Percentiles rank a stretch among this genome's conserved stretches.
These are phyloP conservation scores for Chytriomyces sp. DNA, from an alignment of 192 early-diverging fungal genomes.

Conservation along the genomic window DNA sequence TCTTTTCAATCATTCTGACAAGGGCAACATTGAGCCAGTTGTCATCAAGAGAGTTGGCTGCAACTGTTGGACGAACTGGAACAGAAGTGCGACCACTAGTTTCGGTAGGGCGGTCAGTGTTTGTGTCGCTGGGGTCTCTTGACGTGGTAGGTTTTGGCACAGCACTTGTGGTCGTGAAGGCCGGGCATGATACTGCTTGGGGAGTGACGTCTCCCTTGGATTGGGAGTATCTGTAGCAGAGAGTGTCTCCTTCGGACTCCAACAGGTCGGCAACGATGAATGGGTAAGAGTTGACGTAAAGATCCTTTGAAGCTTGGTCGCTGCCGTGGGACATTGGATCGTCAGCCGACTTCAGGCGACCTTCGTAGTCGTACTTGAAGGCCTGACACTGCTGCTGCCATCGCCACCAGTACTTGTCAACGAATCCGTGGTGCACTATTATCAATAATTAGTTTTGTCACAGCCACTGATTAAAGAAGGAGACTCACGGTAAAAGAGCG, in stretches of 20 bases:
- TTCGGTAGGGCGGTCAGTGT: not conserved
- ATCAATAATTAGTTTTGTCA: not conserved
- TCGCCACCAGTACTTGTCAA: constrained; percentile 21
- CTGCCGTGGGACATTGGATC: constrained; percentile 13
- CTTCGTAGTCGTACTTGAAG: constrained; percentile 13
- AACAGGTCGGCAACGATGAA: not conserved
- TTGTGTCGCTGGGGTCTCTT: not conserved
- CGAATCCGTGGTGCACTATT: constrained; percentile 10
- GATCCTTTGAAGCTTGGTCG: not conserved
- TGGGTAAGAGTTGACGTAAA: constrained; percentile 5
- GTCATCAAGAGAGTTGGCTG: not conserved
- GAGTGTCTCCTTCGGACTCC: not conserved
- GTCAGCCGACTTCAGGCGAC: not conserved
- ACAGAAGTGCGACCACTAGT: not conserved
- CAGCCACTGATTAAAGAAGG: not conserved
- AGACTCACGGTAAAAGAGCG: not conserved
- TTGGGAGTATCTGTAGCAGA: constrained; percentile 30
- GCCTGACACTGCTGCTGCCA: constrained; percentile 7
- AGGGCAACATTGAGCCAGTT: not conserved
- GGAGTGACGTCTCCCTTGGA: constrained; percentile 16
- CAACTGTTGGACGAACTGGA: not conserved
- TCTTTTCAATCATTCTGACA: not conserved
- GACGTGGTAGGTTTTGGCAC: not conserved
- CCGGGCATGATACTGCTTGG: not conserved
- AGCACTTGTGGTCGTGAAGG: not conserved